Base-by-base conservation (phyloP, 345 rosid species). In the Melastoma malabathricum region DNA sequence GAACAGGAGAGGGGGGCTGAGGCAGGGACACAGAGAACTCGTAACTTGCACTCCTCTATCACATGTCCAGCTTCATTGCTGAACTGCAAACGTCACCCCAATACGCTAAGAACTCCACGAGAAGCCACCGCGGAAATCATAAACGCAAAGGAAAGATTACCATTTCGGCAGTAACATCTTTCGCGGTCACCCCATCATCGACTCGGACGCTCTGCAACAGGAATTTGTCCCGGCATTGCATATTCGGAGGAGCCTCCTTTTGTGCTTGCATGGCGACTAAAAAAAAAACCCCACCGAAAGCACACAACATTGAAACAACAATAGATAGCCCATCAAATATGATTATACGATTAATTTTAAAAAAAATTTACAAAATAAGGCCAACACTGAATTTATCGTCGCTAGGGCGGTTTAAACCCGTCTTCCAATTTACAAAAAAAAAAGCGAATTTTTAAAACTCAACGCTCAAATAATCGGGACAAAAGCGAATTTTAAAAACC, bases 191-290 rank as follows among this genome's bases (percentile, higher is more conserved):
- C 52, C 86, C 86, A 69, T 76, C 76, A 22, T 79, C 69, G 51
- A 73, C 90, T 61, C 60, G 46, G 54, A 76, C 81, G 47, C 80
- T 83, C 72, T 78, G 97, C 50, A 89, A 71, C 31, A 89, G 93
- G 68, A 89, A 83, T 64, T 85, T 89, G 78, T 83, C 97, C 78
- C 67, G 77, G 81, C 88, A 83, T 51, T 83, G 95, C 92, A 83
- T 65, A 54, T 89, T 95, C 38, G 66, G 63, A 18, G 93, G 95
- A n/a, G 69, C 62, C 72, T 89, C 97, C 61, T 70, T 89, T 48
- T 67, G 90, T 16, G 90, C 90, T 75, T 89, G 97, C 97, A 85
- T 89, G 25, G 90, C 79, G 58, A 89, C 97, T 85, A 62, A 53
- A 59, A 70, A 44, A 52, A 34, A 18, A 51, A 20, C 57, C 56